Percentiles rank a stretch among this genome's conserved stretches.
Conservation (phyloP, 2,329 filamentous ascomycete genomes). For the Alternaria tenuissima region DNA sequence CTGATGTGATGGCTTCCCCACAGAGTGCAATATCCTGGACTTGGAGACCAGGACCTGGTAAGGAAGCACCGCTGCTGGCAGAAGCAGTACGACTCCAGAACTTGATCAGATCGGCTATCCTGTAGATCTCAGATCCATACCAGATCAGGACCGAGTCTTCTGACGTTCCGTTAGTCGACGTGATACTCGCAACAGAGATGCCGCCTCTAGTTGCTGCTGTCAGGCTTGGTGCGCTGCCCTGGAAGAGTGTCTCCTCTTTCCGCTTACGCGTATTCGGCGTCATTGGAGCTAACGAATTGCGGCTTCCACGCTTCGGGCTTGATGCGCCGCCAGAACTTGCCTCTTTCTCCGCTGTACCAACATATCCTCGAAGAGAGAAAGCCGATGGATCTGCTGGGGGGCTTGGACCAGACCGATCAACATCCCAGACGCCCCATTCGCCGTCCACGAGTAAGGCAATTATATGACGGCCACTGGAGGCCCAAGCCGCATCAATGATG, state of each 20-base stretch:
- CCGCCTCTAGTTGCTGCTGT: slow-evolving; percentile 52
- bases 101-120: slow-evolving; percentile 55
- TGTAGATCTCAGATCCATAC: slow-evolving; percentile 56
- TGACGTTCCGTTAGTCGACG: slow-evolving; percentile 40
- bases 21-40: slow-evolving; percentile 53
- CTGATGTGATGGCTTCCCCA: slow-evolving; percentile 54
- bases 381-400: slow-evolving; percentile 38
- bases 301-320: slow-evolving; percentile 46
- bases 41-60: slow-evolving; percentile 53
- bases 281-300: slow-evolving; percentile 56
- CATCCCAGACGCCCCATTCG: slow-evolving; percentile 63
- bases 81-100: slow-evolving; percentile 55
- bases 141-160: slow-evolving; percentile 59
- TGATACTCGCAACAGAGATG: slow-evolving; percentile 51
- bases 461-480: slow-evolving; percentile 56
- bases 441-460: slow-evolving; percentile 59
- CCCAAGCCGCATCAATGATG: slow-evolving; percentile 60
- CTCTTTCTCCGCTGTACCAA: slow-evolving; percentile 40
- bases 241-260: slow-evolving; percentile 56
- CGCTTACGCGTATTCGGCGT: slow-evolving; percentile 60
- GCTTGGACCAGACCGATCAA: slow-evolving; percentile 48
- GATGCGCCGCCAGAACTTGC: slow-evolving; percentile 26
- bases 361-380: slow-evolving; percentile 50
- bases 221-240: slow-evolving; percentile 46
- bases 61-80: slow-evolving; percentile 45